Evolutionary conservation across 495 filamentous ascomycete genomes (phyloP), one percentile per base, ranked within the genome.

Genomic region (Peziza echinospora): DNA sequence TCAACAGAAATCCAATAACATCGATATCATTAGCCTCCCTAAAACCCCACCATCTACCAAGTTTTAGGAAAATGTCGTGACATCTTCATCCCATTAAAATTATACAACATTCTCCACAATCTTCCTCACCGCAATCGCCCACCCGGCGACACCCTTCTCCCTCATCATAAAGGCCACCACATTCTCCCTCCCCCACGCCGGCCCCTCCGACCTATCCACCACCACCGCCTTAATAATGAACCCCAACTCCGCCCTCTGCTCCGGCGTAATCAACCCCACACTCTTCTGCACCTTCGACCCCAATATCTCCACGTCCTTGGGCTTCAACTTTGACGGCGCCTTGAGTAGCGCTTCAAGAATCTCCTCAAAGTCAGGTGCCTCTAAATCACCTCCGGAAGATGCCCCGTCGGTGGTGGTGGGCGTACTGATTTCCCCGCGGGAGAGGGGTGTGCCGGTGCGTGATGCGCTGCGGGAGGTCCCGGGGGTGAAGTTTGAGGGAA

Each of bases 91-190:
- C n/a, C n/a, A n/a, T n/a, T n/a, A n/a, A n/a, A n/a, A n/a, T 17
- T 37, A 37, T 37, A 37, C 4, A 3, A 37, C 30, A 37, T 17
- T 37, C 44, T 59, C 56, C 11, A 59, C 52, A 2, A 49, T 49
- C 17, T 47, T 51, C 40, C 56, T 58, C 1, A 59, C 34, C 28
- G 43, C 49, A 2, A 42, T 49, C 5, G 52, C 56, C 56, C 56
- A 59, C 7, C 55, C 52, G 13, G 52, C 55, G 5, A 55, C 49
- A 2, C 41, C 41, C 21, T 43, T 43, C 41, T 43, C 41, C 41
- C 41, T 43, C 16, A 43, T 23, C 41, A 43, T 23, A 22, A 43
- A 19, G 19, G 11, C 41, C 13, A 43, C n/a, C 41, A 43, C 41
- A n/a, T 43, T n/a, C 21, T 37, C 13, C 30, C 30, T 11, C 41